A percentile compares a stretch with the other conserved stretches of the same genome.
Evolutionary conservation across 2,329 filamentous ascomycete genomes (phyloP).

Genomic region (Fusarium anguioides): DNA sequence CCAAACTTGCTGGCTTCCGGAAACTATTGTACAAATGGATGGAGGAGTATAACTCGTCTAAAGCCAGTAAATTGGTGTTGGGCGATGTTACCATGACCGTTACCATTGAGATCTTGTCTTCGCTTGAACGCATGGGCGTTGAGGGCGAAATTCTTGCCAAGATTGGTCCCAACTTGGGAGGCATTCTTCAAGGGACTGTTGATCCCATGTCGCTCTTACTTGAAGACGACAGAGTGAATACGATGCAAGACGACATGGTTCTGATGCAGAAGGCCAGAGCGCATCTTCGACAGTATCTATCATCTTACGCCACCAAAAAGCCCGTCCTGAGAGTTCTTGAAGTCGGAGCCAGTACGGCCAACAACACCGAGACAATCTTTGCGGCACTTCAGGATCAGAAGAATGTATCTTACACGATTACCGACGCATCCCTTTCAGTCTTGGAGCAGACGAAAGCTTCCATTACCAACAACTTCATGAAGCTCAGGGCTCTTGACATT

Average conservation of each 20-base stretch:
- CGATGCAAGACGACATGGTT: not conserved
- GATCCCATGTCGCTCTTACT: not conserved
- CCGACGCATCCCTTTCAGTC: not conserved
- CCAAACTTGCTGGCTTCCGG: not conserved
- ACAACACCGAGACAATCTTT: not conserved
- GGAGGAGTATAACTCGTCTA: not conserved
- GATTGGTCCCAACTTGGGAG: conserved; percentile 17
- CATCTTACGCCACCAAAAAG: conserved; percentile 6
- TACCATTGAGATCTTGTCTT: conserved; percentile 25
- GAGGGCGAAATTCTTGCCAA: conserved; percentile 18
- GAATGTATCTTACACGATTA: not conserved
- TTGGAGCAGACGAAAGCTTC: not conserved
- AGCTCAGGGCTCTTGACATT: conserved; percentile 7
- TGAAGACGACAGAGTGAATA: fast-evolving
- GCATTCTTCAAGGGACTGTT: not conserved
- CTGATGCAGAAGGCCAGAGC: not conserved
- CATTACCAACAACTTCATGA: not conserved
- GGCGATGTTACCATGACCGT: conserved; percentile 14
- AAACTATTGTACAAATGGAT: conserved; percentile 14
- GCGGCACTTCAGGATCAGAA: not conserved
- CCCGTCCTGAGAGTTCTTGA: conserved; percentile 5
- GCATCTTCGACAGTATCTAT: conserved; percentile 4
- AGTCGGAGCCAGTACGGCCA: conserved; percentile 1
- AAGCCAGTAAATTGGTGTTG: not conserved
- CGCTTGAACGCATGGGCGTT: conserved; percentile 1